Evolutionary conservation across 2,329 filamentous ascomycete genomes (phyloP).

Genomic region (Botryotinia convoluta): DNA sequence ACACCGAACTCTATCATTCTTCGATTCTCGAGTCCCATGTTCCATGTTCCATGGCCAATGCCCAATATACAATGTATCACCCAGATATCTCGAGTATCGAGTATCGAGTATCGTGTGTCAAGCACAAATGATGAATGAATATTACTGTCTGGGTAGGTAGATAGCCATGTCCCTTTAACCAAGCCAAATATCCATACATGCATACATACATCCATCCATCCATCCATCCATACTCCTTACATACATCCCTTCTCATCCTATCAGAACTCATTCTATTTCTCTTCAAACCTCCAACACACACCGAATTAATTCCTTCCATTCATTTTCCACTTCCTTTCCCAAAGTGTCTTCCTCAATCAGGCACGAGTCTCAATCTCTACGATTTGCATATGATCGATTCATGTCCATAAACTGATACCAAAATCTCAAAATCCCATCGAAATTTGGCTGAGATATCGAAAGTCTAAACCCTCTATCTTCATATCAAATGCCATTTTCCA

Average conservation of each 20-base stretch:
- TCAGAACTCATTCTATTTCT: background rate
- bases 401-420: background rate
- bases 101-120: background rate
- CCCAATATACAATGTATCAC: too few species aligned
- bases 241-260: background rate
- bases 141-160: too few species aligned
- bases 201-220: too few species aligned
- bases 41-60: background rate
- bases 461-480: background rate
- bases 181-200: background rate
- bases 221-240: background rate
- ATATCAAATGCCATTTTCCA: background rate
- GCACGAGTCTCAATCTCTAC: background rate
- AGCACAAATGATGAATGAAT: too few species aligned
- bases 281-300: background rate
- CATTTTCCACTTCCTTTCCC: too few species aligned
- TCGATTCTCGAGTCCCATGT: background rate
- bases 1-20: too few species aligned
- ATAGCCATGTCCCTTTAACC: background rate
- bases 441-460: background rate
- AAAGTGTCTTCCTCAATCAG: background rate
- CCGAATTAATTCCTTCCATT: background rate
- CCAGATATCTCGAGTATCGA: background rate
- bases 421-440: background rate
- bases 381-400: background rate